Base-by-base conservation (phyloP, 1,139 yeast genomes). In the Pichia norvegensis region DNA sequence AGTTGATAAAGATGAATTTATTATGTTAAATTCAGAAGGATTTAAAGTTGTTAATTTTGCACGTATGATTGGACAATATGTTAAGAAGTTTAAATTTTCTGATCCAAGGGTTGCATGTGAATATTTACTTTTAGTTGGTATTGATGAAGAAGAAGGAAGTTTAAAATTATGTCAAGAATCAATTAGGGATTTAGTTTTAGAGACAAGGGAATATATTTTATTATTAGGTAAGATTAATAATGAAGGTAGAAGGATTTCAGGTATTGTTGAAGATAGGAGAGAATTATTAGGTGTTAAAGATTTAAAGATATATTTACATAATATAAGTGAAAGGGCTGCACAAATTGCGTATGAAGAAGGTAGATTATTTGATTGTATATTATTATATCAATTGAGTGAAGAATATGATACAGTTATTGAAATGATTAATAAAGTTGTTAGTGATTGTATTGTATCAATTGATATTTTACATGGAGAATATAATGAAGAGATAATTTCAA, bases 31-130 rank as follows among this genome's bases (percentile, higher is more conserved):
- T 41, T 52, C 57, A 2, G 57, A 67, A n/a, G 72, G 69, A 33
- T 65, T 67, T 38, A 67, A 68, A 49, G 73, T 72, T 41, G 67
- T 81, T 22, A 76, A 77, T 56, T 81, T 76, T 64, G 73, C 80
- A 36, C 72, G 81, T 52, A 62, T 83, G 42, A 57, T 83, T 43
- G 86, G 85, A 0, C 76, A 81, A 16, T 84, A 87, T 64, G 85
- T 95, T 6, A 76, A 88, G 51, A 78, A 81, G 14, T 90, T 92
- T 70, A 83, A 88, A 58, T 76, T 79, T 45, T 78, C 92, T 41
- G 95, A 90, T 66, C 95, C 97, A 21, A 77, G 81, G 58, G 86
- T 85, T 48, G 97, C 97, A 0, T 85, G 87, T 33, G 97, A 92
- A 61, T 92, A 92, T 61, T 67, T 92, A 46, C 73, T 85, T 27